Evolutionary conservation across 345 rosid species (phyloP).

Genomic region (Gossypium anomalum): DNA sequence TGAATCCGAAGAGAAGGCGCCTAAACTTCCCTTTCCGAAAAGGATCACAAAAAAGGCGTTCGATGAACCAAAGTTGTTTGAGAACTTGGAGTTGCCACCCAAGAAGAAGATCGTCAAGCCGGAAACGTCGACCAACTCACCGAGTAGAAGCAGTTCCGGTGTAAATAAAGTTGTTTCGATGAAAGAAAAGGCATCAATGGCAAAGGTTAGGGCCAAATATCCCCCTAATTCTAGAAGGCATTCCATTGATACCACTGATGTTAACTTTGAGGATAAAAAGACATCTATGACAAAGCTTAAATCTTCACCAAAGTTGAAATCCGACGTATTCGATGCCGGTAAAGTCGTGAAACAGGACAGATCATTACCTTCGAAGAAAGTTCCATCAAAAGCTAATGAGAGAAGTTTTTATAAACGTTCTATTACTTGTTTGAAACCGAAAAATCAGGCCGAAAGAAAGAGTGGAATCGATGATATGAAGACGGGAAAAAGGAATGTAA

Average conservation of each 20-base stretch:
- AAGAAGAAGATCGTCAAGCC: conserved; percentile 28
- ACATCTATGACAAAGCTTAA: conserved; percentile 15
- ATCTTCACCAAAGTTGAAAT: conserved; percentile 20
- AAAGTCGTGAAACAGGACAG: conserved; percentile 22
- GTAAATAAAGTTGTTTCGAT: background rate
- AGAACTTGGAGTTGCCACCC: conserved; percentile 26
- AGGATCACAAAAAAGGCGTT: conserved; percentile 32
- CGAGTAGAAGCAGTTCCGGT: background rate
- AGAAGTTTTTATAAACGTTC: conserved; percentile 23
- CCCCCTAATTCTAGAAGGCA: conserved; percentile 16
- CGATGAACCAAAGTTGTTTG: conserved; percentile 24
- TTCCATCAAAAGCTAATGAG: conserved; percentile 30
- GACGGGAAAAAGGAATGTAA: conserved; percentile 22
- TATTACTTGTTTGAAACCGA: conserved; percentile 33
- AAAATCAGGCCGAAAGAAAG: conserved; percentile 27
- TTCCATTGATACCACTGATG: conserved; percentile 21
- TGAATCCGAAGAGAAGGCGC: conserved; percentile 41
- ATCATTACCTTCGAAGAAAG: conserved; percentile 22
- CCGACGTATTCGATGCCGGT: conserved; percentile 9
- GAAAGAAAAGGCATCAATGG: conserved; percentile 27
- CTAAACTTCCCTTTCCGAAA: conserved; percentile 33
- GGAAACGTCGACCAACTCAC: conserved; percentile 17
- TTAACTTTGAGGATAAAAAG: conserved; percentile 26
- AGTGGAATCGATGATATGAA: conserved; percentile 29
- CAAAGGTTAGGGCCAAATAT: conserved; percentile 17